phyloP scores from a whole-genome alignment of 2,329 filamentous ascomycete species.

The Zarea fungicola region DNA sequence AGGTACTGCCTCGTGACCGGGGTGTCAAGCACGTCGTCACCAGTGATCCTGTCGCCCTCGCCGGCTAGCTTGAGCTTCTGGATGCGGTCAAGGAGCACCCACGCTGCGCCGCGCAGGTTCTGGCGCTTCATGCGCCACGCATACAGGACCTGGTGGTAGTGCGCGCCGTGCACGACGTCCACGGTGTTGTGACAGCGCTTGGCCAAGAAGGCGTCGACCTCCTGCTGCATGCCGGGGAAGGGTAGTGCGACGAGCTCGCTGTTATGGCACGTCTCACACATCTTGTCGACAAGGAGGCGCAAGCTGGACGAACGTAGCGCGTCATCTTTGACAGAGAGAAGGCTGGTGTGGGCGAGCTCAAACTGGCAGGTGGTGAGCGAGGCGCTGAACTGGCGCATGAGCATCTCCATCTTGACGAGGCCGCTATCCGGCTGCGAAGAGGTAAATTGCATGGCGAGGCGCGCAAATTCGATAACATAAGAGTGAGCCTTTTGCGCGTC shows the following conservation, averaged over 20 bases:
- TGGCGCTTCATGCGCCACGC: constrained; percentile 79
- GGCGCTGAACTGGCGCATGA: constrained; percentile 78
- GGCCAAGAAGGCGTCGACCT: constrained; percentile 73
- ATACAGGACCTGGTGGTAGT: constrained; percentile 86
- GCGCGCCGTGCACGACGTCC: constrained; percentile 63
- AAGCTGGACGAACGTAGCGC: constrained; percentile 69
- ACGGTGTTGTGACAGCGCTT: constrained; percentile 64
- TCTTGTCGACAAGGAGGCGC: constrained; percentile 61
- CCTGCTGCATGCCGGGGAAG: constrained; percentile 69
- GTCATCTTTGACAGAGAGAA: constrained; percentile 66
- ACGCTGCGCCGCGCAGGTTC: constrained; percentile 77
- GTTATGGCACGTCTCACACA: constrained; percentile 63
- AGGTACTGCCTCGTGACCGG: constrained; percentile 71
- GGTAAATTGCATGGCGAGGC: constrained; percentile 64
- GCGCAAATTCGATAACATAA: constrained; percentile 78
- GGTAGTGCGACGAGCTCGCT: constrained; percentile 69
- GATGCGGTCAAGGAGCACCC: constrained; percentile 57
- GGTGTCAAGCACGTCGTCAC: constrained; percentile 56
- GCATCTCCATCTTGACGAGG: constrained; percentile 61
- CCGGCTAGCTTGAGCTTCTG: constrained; percentile 56
- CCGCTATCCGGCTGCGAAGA: constrained; percentile 25
- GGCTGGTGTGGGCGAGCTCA: constrained; percentile 73
- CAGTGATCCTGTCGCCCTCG: constrained; percentile 51
- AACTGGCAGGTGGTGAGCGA: constrained; percentile 75
- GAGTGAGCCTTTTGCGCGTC: constrained; percentile 73